Conservation (phyloP, 495 filamentous ascomycete species). For the Apiosordaria backusii region DNA sequence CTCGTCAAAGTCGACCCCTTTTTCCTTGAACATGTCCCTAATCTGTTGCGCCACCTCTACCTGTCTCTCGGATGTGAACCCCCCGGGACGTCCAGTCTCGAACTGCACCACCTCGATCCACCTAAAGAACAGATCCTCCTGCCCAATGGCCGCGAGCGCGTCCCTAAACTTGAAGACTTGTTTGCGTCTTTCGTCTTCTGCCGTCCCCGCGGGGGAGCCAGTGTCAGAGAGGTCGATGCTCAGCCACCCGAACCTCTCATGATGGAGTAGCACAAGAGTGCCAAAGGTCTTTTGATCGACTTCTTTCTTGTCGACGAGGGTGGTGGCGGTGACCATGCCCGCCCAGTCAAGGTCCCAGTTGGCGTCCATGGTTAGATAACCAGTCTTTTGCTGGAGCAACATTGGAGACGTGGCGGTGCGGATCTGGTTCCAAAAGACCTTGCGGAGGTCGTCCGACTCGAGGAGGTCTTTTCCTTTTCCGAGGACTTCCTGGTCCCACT, state of each 20-base stretch:
- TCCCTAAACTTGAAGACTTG: conserved; percentile 71
- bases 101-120: conserved; percentile 85
- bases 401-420: conserved; percentile 56
- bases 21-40: conserved; percentile 62
- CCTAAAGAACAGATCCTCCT: conserved; percentile 78
- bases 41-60: conserved; percentile 58
- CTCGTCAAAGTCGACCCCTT: conserved; percentile 71
- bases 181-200: conserved; percentile 52
- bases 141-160: conserved; percentile 63
- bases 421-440: conserved; percentile 36
- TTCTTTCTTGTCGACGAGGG: conserved; percentile 58
- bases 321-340: conserved; percentile 66
- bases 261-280: conserved; percentile 62
- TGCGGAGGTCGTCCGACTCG: conserved; percentile 17
- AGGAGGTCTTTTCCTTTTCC: conserved; percentile 24
- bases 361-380: conserved; percentile 71
- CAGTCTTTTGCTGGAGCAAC: conserved; percentile 65
- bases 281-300: conserved; percentile 56
- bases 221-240: conserved; percentile 41
- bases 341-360: conserved; percentile 80
- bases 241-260: conserved; percentile 64
- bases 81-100: conserved; percentile 69
- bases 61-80: conserved; percentile 68
- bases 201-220: conserved; percentile 48
- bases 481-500: conserved; percentile 51